Percentiles rank a stretch among this genome's conserved stretches.
Evolutionary conservation across 2,329 filamentous ascomycete species (phyloP).

Genomic region (Colletotrichum ledebouriae): DNA sequence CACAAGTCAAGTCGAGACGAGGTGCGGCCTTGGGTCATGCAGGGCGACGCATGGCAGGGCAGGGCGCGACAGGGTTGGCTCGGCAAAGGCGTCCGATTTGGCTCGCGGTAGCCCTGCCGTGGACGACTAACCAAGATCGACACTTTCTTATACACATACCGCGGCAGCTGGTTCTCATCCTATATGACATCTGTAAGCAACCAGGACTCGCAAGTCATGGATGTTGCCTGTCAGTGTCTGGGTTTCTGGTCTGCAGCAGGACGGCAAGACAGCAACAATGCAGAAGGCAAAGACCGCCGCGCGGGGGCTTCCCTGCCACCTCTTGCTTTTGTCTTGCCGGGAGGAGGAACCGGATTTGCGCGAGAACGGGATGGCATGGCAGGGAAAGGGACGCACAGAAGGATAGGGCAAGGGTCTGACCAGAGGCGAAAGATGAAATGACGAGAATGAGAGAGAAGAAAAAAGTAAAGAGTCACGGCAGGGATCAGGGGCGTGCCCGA

Average conservation of each 20-base stretch:
- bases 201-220: neutral
- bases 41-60: slow-evolving; percentile 19
- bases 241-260: neutral
- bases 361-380: slow-evolving; percentile 19
- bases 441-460: neutral
- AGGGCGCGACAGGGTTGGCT: slow-evolving; percentile 15
- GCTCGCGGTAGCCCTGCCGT: neutral
- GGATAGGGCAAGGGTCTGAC: neutral
- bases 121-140: too few relatives aligned
- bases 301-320: neutral
- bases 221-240: neutral
- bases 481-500: slow-evolving; percentile 5
- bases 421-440: neutral
- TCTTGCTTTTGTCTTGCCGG: neutral
- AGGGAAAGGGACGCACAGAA: neutral
- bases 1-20: slow-evolving; percentile 25
- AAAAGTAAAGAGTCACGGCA: neutral
- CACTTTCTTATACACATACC: too few relatives aligned
- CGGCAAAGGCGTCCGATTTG: slow-evolving; percentile 12
- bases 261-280: neutral
- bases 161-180: slow-evolving; percentile 20
- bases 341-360: slow-evolving; percentile 6
- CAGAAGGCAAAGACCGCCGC: slow-evolving; percentile 6
- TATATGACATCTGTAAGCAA: neutral
- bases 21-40: slow-evolving; percentile 1